Percentiles rank a stretch among this genome's conserved stretches.
Conservation (phyloP, 192 early-diverging fungal species). For the Chytriomyces hyalinus region DNA sequence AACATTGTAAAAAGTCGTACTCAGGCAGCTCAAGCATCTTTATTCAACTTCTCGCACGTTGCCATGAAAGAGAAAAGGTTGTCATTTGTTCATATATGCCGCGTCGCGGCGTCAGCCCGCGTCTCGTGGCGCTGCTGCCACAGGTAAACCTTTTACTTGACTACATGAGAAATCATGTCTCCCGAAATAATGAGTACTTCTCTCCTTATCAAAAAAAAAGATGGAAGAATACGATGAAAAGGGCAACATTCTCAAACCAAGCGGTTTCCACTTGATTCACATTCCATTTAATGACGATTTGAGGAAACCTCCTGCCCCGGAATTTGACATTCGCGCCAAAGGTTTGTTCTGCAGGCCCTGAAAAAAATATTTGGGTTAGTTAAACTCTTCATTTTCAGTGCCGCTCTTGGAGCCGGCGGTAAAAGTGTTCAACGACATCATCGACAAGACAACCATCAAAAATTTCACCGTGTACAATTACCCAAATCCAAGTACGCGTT, state of each 20-base stretch:
- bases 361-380: conserved; percentile 1
- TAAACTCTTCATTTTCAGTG: conserved; percentile 1
- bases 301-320: conserved; percentile 43
- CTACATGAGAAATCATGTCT: too few relatives aligned
- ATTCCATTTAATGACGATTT: conserved; percentile 83
- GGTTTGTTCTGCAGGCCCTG: neutral
- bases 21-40: conserved; percentile 76
- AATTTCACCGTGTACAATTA: conserved; percentile 43
- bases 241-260: conserved; percentile 56
- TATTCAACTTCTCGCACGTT: conserved; percentile 64
- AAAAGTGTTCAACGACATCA: conserved; percentile 28
- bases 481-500: conserved; percentile 45
- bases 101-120: conserved; percentile 53
- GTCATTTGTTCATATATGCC: conserved; percentile 73
- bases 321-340: conserved; percentile 23
- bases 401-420: conserved; percentile 27
- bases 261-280: conserved; percentile 69
- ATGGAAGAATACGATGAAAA: conserved; percentile 56
- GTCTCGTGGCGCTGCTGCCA: conserved; percentile 72
- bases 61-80: conserved; percentile 62
- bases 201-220: conserved; percentile 35
- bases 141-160: conserved; percentile 51
- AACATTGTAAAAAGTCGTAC: conserved; percentile 46
- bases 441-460: conserved; percentile 39
- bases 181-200: neutral